These are phyloP conservation scores for Allodekkera sacchari DNA, from an alignment of 805 yeast species.

Conservation along the genomic window DNA sequence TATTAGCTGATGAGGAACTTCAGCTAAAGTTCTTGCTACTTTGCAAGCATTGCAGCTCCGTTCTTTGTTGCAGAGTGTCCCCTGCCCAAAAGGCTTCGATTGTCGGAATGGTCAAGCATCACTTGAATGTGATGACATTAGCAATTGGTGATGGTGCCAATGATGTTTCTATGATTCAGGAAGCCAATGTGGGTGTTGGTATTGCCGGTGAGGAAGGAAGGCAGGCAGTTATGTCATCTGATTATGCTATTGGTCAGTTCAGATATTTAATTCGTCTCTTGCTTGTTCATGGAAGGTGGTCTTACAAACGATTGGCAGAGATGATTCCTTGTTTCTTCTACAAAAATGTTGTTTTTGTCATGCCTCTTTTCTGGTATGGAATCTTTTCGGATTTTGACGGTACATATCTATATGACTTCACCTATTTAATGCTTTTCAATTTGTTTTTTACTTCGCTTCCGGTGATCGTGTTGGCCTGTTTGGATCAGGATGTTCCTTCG, in stretches of 20 bases:
- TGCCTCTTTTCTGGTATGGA: conserved; percentile 74
- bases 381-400: conserved; percentile 65
- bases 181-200: conserved; percentile 80
- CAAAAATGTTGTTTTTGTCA: conserved; percentile 66
- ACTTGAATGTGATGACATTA: conserved; percentile 63
- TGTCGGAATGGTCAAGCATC: conserved; percentile 55
- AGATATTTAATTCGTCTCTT: conserved; percentile 55
- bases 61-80: conserved; percentile 77
- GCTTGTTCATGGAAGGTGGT: conserved; percentile 80
- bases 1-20: conserved; percentile 31
- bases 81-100: conserved; percentile 79
- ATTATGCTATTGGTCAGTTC: conserved; percentile 77
- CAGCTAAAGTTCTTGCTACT: conserved; percentile 53
- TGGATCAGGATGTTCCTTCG: conserved; percentile 72
- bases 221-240: conserved; percentile 82
- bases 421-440: conserved; percentile 71
- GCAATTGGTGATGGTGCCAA: conserved; percentile 86
- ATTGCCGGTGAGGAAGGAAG: conserved; percentile 85
- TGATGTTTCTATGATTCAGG: conserved; percentile 83
- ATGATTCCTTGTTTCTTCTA: conserved; percentile 75
- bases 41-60: conserved; percentile 70
- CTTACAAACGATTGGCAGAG: conserved; percentile 64
- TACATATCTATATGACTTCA: conserved; percentile 67
- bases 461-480: conserved; percentile 59
- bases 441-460: conserved; percentile 78